These are phyloP conservation scores for Monascus ruber DNA, from an alignment of 2,329 filamentous ascomycete species.

Conservation along the genomic window DNA sequence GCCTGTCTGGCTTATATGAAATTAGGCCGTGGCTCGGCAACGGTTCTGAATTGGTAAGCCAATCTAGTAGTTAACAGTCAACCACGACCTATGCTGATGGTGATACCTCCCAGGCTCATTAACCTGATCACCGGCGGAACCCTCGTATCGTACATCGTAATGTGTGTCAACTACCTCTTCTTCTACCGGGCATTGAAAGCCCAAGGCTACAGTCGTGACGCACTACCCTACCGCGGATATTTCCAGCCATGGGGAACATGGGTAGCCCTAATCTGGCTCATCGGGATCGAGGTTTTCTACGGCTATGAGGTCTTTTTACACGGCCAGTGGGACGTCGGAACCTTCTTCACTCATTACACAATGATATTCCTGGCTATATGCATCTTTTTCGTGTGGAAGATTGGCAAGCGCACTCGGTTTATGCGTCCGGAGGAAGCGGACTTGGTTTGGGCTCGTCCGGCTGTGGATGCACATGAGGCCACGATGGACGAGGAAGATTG, in stretches of 20 bases:
- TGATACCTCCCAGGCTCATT: neutral
- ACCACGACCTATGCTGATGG: neutral
- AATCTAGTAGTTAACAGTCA: constrained; percentile 37
- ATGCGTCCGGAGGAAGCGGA: constrained; percentile 44
- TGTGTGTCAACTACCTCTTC: neutral
- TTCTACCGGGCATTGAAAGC: neutral
- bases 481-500: too few relatives aligned
- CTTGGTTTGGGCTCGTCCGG: constrained; percentile 25
- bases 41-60: constrained; percentile 63
- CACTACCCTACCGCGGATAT: neutral
- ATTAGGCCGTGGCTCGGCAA: constrained; percentile 52
- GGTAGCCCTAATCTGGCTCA: constrained; percentile 2
- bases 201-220: neutral
- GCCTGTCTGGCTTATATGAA: constrained; percentile 64
- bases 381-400: constrained; percentile 51
- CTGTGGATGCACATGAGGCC: too few relatives aligned
- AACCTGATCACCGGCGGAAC: neutral
- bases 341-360: constrained; percentile 42
- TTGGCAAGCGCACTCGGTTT: constrained; percentile 46
- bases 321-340: constrained; percentile 32
- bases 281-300: constrained; percentile 28
- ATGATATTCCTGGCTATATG: constrained; percentile 44
- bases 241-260: neutral
- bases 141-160: neutral
- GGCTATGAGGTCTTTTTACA: constrained; percentile 40